These are phyloP conservation scores for Saccharomyces pastorianus DNA, from an alignment of 1,139 yeast genomes.

Conservation along the genomic window DNA sequence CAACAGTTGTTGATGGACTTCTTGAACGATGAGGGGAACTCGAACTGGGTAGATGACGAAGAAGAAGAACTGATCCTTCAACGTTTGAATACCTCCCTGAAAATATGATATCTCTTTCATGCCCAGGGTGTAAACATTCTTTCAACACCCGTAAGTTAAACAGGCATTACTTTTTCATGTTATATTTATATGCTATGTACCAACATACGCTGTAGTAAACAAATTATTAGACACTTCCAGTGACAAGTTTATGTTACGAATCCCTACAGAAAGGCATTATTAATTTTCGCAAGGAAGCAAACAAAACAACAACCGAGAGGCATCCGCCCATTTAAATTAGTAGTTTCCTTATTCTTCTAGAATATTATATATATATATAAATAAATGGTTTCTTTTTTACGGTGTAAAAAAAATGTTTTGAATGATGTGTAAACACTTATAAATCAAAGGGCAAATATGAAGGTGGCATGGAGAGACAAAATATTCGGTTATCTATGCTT, in stretches of 20 bases:
- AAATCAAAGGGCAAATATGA: background rate
- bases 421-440: background rate
- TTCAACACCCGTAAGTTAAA: background rate
- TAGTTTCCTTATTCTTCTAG: background rate
- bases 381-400: background rate
- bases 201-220: background rate
- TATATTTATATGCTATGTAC: background rate
- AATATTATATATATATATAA: background rate
- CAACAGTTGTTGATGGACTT: constrained; percentile 23
- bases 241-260: background rate
- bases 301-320: background rate
- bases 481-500: constrained; percentile 6
- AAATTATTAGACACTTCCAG: background rate
- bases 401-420: background rate
- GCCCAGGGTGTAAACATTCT: background rate
- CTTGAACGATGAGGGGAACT: constrained; percentile 20
- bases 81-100: constrained; percentile 6
- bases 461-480: background rate
- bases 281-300: background rate
- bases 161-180: background rate
- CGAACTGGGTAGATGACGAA: constrained; percentile 27
- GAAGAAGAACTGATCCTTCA: constrained; percentile 13
- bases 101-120: constrained; percentile 5
- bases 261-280: background rate
- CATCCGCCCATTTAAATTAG: background rate